A percentile compares a stretch with the other conserved stretches of the same genome.
These are phyloP conservation scores for Phalaenopsis hybrid DNA, from an alignment of 116 monocot species.

Conservation along the genomic window DNA sequence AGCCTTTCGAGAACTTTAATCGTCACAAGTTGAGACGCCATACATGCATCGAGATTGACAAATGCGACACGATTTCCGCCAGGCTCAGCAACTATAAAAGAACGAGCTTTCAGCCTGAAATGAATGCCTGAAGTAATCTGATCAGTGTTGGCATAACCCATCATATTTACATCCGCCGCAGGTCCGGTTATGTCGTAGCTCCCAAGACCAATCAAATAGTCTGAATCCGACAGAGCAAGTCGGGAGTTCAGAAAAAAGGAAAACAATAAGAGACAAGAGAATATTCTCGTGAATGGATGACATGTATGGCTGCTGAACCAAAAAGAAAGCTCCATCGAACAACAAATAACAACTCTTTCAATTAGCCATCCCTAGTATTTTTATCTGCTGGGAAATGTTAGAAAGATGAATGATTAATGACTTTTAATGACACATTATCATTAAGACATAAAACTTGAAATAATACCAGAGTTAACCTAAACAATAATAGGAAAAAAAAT, in stretches of 20 bases:
- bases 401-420: not conserved
- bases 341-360: not conserved
- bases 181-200: constrained; percentile 81
- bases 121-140: constrained; percentile 66
- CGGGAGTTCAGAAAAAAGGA: constrained; percentile 20
- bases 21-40: constrained; percentile 70
- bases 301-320: not conserved
- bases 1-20: constrained; percentile 73
- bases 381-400: not conserved
- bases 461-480: no score
- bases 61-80: constrained; percentile 52
- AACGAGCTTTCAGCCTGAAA: constrained; percentile 59
- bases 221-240: constrained; percentile 25
- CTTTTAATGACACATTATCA: not conserved
- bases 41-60: constrained; percentile 82
- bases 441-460: not conserved
- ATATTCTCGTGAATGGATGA: constrained; percentile 3
- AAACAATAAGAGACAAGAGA: constrained; percentile 19
- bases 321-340: constrained; percentile 2
- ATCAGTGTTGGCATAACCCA: constrained; percentile 66
- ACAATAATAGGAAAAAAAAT: no score
- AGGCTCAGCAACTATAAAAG: constrained; percentile 68
- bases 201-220: constrained; percentile 60
- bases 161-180: constrained; percentile 80
- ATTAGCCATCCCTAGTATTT: not conserved